Evolutionary conservation across 148 eudicot genomes (phyloP).

Genomic region (Selenicereus undatus): DNA sequence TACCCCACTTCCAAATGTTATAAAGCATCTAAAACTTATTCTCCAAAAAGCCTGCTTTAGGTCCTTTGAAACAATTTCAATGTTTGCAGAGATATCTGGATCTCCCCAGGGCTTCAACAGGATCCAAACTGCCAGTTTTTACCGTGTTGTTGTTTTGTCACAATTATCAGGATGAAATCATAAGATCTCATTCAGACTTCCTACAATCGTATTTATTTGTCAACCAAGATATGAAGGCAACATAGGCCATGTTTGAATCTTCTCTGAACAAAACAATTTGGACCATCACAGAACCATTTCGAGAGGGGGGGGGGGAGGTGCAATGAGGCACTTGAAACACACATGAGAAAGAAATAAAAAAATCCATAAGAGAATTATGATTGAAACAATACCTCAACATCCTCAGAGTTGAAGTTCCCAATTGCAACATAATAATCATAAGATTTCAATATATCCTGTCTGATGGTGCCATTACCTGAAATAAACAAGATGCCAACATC

Average conservation of each 20-base stretch:
- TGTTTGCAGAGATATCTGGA: background rate
- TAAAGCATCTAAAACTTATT: too few species aligned
- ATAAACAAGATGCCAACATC: constrained; percentile 3
- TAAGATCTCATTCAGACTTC: background rate
- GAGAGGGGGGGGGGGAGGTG: too few species aligned
- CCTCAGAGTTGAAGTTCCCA: constrained; percentile 60
- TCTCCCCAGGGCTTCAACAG: background rate
- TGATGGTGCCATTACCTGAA: constrained; percentile 66
- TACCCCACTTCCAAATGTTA: too few species aligned
- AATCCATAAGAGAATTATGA: background rate
- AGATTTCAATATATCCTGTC: constrained; percentile 49
- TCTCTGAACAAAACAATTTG: background rate
- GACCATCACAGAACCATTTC: background rate
- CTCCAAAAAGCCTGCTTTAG: too few species aligned
- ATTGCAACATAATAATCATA: constrained; percentile 68
- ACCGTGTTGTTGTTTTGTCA: too few species aligned
- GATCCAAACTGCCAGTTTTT: background rate
- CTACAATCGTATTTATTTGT: background rate
- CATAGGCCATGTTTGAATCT: background rate
- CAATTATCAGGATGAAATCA: background rate
- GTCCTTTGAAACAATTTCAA: too few species aligned
- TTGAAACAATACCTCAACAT: constrained; percentile 42
- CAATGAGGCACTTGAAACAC: background rate
- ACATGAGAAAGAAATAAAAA: background rate
- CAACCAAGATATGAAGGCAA: background rate